Percentiles rank a stretch among this genome's conserved stretches.
Evolutionary conservation across 768 basidiomycete genomes (phyloP).

Genomic region (Leucogyrophana mollusca): DNA sequence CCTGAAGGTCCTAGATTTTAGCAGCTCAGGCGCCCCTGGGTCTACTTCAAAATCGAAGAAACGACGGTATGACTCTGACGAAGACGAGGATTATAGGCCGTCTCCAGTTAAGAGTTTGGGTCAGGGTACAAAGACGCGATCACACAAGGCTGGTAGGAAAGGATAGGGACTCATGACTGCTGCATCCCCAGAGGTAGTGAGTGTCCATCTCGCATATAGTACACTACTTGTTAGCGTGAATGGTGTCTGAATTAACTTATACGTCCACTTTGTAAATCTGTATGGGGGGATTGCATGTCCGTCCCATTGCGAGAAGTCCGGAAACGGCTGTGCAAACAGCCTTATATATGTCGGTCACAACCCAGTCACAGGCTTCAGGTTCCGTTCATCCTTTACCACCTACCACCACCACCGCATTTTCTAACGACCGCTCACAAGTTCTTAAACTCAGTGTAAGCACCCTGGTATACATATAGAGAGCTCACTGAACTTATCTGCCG

Average conservation of each 20-base stretch:
- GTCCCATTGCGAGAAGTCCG: too few relatives aligned
- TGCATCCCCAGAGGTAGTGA: too few relatives aligned
- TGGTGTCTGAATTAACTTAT: too few relatives aligned
- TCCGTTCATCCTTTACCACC: conserved; percentile 1
- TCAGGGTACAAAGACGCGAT: conserved; percentile 40
- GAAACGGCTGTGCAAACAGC: too few relatives aligned
- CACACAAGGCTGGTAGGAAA: conserved; percentile 33
- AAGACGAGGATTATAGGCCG: conserved; percentile 49
- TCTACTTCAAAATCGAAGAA: conserved; percentile 26
- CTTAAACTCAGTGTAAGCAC: conserved; percentile 11
- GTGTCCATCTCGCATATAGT: too few relatives aligned
- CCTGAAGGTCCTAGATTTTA: conserved; percentile 25
- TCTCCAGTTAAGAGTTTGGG: conserved; percentile 39
- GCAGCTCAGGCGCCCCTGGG: conserved; percentile 2
- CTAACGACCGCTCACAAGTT: conserved; percentile 2
- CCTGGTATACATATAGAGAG: too few relatives aligned
- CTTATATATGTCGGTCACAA: too few relatives aligned
- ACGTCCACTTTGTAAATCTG: too few relatives aligned
- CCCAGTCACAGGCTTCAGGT: too few relatives aligned
- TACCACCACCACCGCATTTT: conserved; percentile 23
- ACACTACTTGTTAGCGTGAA: background rate
- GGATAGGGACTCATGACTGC: conserved; percentile 1
- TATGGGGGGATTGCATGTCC: too few relatives aligned
- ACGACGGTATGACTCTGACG: conserved; percentile 26
- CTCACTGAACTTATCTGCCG: background rate